A percentile compares a stretch with the other conserved stretches of the same genome.
Evolutionary conservation across 306 rosid genomes (phyloP).

Genomic region (Adenanthera pavonina): DNA sequence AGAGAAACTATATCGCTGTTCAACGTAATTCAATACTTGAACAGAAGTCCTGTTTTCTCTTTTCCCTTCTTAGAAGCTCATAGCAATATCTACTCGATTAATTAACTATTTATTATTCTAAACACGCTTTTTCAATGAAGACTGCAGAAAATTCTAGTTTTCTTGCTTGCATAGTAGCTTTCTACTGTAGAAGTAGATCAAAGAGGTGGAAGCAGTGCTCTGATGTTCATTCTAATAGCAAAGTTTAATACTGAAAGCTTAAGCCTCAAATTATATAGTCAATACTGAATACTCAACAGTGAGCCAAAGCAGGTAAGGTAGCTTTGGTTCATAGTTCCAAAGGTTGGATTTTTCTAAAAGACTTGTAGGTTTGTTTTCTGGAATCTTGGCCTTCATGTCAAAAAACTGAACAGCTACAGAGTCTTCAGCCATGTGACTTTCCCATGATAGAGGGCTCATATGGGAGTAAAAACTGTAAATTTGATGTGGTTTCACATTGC

Average conservation of each 20-base stretch:
- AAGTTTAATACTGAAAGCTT: neutral
- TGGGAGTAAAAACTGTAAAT: neutral
- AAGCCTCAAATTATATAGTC: neutral
- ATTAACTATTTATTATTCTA: neutral
- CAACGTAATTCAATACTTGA: too few species aligned
- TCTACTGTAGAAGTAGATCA: neutral
- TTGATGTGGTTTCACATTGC: conserved; percentile 9
- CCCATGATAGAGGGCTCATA: conserved; percentile 24
- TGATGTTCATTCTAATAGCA: neutral
- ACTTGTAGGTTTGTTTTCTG: conserved; percentile 34
- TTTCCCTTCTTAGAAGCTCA: neutral
- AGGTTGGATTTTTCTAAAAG: conserved; percentile 24
- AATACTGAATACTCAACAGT: neutral
- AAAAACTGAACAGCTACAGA: conserved; percentile 27
- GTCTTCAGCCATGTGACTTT: conserved; percentile 43
- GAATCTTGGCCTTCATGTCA: conserved; percentile 39
- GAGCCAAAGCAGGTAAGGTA: neutral
- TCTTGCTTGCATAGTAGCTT: neutral
- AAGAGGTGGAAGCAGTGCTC: neutral
- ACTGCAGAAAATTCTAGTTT: neutral
- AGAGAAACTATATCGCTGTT: too few species aligned
- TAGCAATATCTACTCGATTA: neutral
- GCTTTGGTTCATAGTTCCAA: conserved; percentile 29
- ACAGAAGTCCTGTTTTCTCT: neutral
- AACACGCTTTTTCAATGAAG: neutral